Conservation (phyloP, 2,329 filamentous ascomycete species). For the Fusarium nurragi region DNA sequence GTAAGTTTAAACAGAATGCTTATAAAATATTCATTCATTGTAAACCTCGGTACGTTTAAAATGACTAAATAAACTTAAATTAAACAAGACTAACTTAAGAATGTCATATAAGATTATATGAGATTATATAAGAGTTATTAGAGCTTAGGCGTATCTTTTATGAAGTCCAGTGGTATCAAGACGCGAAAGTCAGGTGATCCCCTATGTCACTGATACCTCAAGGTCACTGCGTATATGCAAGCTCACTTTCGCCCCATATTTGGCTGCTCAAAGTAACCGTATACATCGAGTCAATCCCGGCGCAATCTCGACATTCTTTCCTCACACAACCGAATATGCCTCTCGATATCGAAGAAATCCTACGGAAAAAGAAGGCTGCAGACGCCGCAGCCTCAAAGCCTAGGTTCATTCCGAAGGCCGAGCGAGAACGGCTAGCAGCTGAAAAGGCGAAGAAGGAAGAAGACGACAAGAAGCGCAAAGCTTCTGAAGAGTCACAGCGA, state of each 20-base stretch:
- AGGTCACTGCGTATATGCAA: neutral
- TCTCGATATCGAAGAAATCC: constrained; percentile 84
- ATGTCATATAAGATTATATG: no score
- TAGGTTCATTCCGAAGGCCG: constrained; percentile 84
- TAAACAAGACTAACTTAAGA: no score
- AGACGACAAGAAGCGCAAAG: constrained; percentile 62
- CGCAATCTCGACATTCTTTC: neutral
- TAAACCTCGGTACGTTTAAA: no score
- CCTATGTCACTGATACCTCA: neutral
- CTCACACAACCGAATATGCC: constrained; percentile 45
- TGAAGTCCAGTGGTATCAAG: no score
- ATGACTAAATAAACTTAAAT: no score
- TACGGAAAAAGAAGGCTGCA: constrained; percentile 85
- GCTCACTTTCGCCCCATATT: neutral
- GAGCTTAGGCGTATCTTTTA: no score
- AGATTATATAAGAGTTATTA: no score
- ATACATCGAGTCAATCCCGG: neutral
- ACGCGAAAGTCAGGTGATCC: no score
- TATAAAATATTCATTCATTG: no score
- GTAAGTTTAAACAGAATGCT: no score
- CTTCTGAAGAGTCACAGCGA: constrained; percentile 72
- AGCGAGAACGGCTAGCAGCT: constrained; percentile 81
- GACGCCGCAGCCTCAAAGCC: constrained; percentile 88
- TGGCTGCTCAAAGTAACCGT: no score
- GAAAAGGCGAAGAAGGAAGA: constrained; percentile 79